Evolutionary conservation across 1,284 basidiomycete genomes (phyloP), one percentile per base, ranked within the genome.

Genomic region (Pterulicium gracile): DNA sequence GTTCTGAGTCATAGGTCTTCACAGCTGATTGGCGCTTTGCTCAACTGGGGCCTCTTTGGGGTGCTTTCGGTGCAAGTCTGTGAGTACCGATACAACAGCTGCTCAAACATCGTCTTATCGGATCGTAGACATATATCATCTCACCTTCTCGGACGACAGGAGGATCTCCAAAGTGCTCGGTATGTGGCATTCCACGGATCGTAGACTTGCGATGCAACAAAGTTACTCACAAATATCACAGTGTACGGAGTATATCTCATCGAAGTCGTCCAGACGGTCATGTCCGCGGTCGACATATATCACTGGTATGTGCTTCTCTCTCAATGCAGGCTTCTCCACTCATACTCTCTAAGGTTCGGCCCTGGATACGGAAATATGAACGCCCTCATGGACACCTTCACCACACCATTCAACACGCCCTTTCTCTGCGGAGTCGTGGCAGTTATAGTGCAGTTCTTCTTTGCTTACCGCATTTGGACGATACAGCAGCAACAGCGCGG

Each of bases 381-480:
- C 19, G n/a, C 7, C 19, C 36, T 39, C 7, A 18, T 7, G 36
- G 15, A 39, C 15, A 18, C 19, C 36, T 18, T 15, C 19, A 7
- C 19, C 5, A 15, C 36, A 4, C 36, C 36, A 15, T 39, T 39
- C 15, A 18, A 39, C 19, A 39, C 36, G 4, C 36, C 36, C 19
- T 18, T 39, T 13, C 36, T 39, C 19, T 39, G 36, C 36, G 36
- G 36, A 18, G 19, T 39, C 36, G 19, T 39, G n/a, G 36, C 36
- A 18, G 36, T 13, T 7, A 18, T 39, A 17, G 36, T 39, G 15
- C 36, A 39, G 15, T 39, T 13, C 15, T 39, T 39, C 36, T 39
- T 39, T 17, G 36, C 36, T 13, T 39, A 10, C 19, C 36, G 36
- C 19, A 39, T 39, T 18, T 39, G 36, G 36, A 39, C 36, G 15